A percentile compares a stretch with the other conserved stretches of the same genome.
Evolutionary conservation across 148 eudicot species (phyloP).

Genomic region (Chenopodium album): DNA sequence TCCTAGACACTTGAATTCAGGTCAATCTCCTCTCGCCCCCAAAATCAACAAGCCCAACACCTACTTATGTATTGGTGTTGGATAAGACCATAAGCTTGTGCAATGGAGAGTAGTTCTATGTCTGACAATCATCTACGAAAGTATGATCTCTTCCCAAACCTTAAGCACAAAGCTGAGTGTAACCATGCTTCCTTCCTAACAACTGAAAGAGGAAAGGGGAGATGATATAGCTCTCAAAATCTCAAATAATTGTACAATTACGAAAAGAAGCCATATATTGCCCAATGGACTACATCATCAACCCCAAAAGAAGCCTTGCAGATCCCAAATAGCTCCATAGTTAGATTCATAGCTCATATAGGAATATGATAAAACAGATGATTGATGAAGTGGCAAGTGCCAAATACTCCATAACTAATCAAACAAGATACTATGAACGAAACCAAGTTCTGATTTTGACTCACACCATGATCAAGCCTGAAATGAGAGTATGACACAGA

Average conservation of each 20-base stretch:
- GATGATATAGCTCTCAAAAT: neutral
- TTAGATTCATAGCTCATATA: neutral
- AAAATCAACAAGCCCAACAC: neutral
- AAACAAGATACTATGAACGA: neutral
- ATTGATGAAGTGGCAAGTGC: neutral
- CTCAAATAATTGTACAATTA: neutral
- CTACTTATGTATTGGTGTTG: neutral
- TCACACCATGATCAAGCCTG: neutral
- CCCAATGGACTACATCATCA: neutral
- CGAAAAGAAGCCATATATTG: neutral
- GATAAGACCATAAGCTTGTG: neutral
- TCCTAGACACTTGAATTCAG: neutral
- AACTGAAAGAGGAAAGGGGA: neutral
- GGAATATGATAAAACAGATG: neutral
- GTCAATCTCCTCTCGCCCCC: neutral
- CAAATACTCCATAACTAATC: neutral
- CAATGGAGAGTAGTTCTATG: neutral
- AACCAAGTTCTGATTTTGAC: neutral
- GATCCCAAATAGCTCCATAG: neutral
- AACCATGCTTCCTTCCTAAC: too few species aligned
- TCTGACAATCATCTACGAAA: neutral
- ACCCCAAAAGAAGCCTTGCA: neutral
- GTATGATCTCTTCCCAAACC: neutral
- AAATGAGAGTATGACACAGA: neutral
- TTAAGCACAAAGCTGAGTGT: neutral